Percentiles rank a stretch among this genome's conserved stretches.
Conservation (phyloP, 2,329 filamentous ascomycete genomes). For the Fusarium piperis region DNA sequence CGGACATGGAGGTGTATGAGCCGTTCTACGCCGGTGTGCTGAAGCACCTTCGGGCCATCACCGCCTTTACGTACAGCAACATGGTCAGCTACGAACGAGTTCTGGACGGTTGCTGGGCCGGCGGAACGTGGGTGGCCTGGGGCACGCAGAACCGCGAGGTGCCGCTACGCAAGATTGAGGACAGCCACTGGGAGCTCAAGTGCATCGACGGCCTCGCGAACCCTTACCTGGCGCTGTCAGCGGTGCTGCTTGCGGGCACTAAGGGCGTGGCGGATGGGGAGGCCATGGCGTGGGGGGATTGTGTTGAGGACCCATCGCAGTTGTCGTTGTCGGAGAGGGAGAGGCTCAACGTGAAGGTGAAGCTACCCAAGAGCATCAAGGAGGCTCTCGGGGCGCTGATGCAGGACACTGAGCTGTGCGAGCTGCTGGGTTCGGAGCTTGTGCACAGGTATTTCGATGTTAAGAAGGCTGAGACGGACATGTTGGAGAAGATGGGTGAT, state of each 20-base stretch:
- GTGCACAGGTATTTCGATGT: conserved; percentile 66
- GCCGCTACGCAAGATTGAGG: conserved; percentile 73
- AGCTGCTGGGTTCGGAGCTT: conserved; percentile 58
- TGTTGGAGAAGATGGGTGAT: conserved; percentile 55
- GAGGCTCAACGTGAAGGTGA: conserved; percentile 62
- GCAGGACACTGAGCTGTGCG: conserved; percentile 56
- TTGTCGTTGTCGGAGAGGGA: conserved; percentile 59
- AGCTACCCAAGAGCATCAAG: conserved; percentile 63
- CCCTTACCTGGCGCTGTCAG: conserved; percentile 69
- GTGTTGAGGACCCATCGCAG: conserved; percentile 61
- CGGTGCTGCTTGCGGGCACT: conserved; percentile 46
- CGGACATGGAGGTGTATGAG: conserved; percentile 60
- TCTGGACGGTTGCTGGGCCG: conserved; percentile 76
- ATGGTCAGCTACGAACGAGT: conserved; percentile 75
- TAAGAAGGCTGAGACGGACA: conserved; percentile 66
- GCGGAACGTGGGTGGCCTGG: conserved; percentile 83
- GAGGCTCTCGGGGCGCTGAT: conserved; percentile 64
- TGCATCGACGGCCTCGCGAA: conserved; percentile 83
- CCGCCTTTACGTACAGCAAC: conserved; percentile 74
- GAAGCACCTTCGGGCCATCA: conserved; percentile 70
- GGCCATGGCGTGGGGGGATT: conserved; percentile 62
- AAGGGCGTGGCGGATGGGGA: conserved; percentile 42
- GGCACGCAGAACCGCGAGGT: conserved; percentile 83
- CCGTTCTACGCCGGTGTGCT: conserved; percentile 79
- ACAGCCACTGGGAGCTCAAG: conserved; percentile 81